phyloP scores from a whole-genome alignment of 257 asterid species.

The Orobanche coerulescens region DNA sequence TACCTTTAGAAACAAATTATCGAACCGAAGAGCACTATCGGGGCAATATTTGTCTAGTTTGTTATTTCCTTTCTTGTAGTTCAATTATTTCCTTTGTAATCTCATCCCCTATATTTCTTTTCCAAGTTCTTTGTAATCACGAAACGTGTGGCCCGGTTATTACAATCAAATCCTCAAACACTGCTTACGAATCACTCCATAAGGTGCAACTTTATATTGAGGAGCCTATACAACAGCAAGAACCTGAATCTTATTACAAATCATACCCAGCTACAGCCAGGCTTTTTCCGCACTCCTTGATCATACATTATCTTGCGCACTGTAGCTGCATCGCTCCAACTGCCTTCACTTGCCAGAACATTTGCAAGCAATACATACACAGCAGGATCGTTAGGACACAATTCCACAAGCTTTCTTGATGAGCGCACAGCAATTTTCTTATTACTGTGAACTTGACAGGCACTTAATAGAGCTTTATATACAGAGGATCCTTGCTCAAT shows the following conservation, averaged over 20 bases:
- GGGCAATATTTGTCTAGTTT: too few relatives aligned
- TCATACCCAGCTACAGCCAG: constrained; percentile 56
- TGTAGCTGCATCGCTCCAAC: constrained; percentile 49
- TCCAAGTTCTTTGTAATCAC: too few relatives aligned
- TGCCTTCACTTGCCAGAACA: constrained; percentile 52
- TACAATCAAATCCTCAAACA: too few relatives aligned
- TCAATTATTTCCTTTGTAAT: too few relatives aligned
- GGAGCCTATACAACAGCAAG: not conserved
- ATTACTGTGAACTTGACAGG: constrained; percentile 47
- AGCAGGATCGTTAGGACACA: constrained; percentile 52
- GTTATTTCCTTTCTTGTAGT: too few relatives aligned
- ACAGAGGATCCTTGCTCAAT: constrained; percentile 39
- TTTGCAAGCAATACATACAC: constrained; percentile 44
- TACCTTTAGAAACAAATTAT: too few relatives aligned
- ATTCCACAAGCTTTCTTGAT: constrained; percentile 46
- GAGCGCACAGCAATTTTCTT: constrained; percentile 39
- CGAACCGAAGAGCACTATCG: too few relatives aligned
- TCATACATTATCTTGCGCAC: constrained; percentile 39
- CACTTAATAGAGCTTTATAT: constrained; percentile 44
- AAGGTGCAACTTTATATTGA: too few relatives aligned
- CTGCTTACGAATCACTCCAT: too few relatives aligned
- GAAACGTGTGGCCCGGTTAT: too few relatives aligned
- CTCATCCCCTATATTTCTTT: too few relatives aligned
- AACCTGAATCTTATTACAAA: not conserved
- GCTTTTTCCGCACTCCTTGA: constrained; percentile 40